These are phyloP conservation scores for Pythium aquatile DNA, from an alignment of 352 stramenopile genomes.

Conservation along the genomic window DNA sequence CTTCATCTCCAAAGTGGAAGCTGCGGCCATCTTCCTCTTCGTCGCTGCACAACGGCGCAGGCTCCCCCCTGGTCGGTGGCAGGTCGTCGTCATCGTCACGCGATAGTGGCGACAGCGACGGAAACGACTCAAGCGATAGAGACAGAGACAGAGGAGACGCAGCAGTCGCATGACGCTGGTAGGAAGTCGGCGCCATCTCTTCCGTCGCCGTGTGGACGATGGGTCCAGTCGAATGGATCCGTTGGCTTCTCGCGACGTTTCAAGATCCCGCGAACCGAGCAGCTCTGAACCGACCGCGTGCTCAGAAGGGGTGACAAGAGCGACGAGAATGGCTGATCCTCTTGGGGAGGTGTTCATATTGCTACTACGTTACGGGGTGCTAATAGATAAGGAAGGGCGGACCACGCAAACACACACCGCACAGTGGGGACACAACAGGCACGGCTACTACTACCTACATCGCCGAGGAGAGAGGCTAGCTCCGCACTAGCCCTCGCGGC, in stretches of 20 bases:
- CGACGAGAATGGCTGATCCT: no score
- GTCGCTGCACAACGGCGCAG: background rate
- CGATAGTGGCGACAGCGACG: slow-evolving; percentile 16
- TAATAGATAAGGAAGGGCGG: slow-evolving; percentile 22
- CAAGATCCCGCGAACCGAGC: background rate
- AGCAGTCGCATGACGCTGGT: background rate
- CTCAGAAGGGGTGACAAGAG: background rate
- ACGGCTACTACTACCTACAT: slow-evolving; percentile 5
- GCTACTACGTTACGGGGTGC: slow-evolving; percentile 13
- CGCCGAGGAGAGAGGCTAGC: background rate
- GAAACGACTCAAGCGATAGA: slow-evolving; percentile 16
- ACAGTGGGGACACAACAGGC: background rate
- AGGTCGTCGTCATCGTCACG: slow-evolving; percentile 7
- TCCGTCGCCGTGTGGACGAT: background rate
- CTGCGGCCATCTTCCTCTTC: background rate
- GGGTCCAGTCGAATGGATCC: background rate
- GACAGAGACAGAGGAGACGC: slow-evolving; percentile 3
- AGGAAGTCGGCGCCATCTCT: background rate
- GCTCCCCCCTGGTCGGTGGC: background rate
- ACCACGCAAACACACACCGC: slow-evolving; percentile 14
- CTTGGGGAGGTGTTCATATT: background rate
- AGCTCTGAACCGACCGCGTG: background rate
- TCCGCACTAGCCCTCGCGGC: background rate
- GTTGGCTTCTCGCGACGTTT: background rate
- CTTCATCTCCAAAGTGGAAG: background rate